Conservation (phyloP, 768 basidiomycete species). For the Lactifluus subvellereus region DNA sequence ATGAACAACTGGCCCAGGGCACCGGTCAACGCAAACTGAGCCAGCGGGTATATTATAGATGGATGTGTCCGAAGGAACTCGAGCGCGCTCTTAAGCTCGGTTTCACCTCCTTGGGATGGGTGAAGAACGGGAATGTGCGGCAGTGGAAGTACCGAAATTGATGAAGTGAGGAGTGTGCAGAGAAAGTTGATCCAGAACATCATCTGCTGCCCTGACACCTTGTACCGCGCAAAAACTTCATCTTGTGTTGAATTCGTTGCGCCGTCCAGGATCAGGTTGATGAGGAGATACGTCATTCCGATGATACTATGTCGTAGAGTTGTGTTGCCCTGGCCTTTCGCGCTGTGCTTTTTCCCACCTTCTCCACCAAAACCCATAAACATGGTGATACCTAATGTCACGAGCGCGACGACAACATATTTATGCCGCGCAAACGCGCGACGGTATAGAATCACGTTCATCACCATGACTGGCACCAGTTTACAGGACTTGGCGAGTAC, state of each 20-base stretch:
- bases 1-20: slow-evolving; percentile 97
- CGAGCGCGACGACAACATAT: slow-evolving; percentile 91
- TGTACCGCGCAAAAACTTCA: slow-evolving; percentile 81
- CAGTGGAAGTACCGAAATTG: slow-evolving; percentile 67
- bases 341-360: slow-evolving; percentile 35
- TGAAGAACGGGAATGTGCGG: slow-evolving; percentile 81
- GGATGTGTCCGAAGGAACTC: slow-evolving; percentile 77
- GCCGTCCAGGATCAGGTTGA: slow-evolving; percentile 90
- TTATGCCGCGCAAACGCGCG: slow-evolving; percentile 90
- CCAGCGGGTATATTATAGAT: slow-evolving; percentile 60
- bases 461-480: slow-evolving; percentile 96
- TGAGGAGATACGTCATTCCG: slow-evolving; percentile 67
- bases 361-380: slow-evolving; percentile 88
- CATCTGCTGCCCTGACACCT: slow-evolving; percentile 90
- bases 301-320: slow-evolving; percentile 55
- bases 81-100: slow-evolving; percentile 64
- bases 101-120: slow-evolving; percentile 51
- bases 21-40: slow-evolving; percentile 84
- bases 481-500: slow-evolving; percentile 99
- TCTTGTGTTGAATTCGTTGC: slow-evolving; percentile 95
- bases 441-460: slow-evolving; percentile 94
- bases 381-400: slow-evolving; percentile 84
- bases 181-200: slow-evolving; percentile 97
- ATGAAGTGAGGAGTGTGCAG: slow-evolving; percentile 64
- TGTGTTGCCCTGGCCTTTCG: slow-evolving; percentile 33